Percentiles rank a stretch among this genome's conserved stretches.
phyloP scores from a whole-genome alignment of 1,284 basidiomycete species.

The Leccinum pachyderme region DNA sequence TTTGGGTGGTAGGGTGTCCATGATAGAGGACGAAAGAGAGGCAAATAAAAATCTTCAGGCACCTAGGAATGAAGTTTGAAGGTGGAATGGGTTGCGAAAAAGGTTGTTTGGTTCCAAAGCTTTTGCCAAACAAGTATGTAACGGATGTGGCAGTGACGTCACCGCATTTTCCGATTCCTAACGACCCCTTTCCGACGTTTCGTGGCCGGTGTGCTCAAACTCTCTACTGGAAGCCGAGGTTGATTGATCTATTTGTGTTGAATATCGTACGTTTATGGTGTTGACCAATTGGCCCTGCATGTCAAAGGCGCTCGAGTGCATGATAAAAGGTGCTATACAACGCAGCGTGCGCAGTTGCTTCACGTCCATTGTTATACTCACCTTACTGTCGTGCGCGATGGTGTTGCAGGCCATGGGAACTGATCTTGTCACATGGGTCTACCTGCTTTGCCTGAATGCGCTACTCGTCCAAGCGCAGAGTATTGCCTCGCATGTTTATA shows the following conservation, averaged over 20 bases:
- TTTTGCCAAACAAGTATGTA: constrained; percentile 25
- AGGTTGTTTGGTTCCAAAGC: constrained; percentile 30
- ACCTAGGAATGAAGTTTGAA: background rate
- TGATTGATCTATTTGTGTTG: too few species aligned
- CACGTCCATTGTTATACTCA: too few species aligned
- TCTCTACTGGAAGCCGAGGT: too few species aligned
- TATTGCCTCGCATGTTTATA: constrained; percentile 26
- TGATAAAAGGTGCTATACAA: too few species aligned
- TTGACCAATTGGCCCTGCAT: too few species aligned
- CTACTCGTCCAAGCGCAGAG: constrained; percentile 23
- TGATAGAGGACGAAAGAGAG: background rate
- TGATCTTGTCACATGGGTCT: background rate
- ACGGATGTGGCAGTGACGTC: too few species aligned
- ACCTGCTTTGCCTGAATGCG: constrained; percentile 14
- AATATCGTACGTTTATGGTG: too few species aligned
- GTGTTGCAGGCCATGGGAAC: background rate
- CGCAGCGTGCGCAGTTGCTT: too few species aligned
- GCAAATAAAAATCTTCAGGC: background rate
- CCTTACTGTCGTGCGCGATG: background rate
- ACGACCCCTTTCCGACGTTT: too few species aligned
- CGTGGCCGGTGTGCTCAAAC: too few species aligned
- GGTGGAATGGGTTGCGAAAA: background rate
- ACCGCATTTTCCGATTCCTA: too few species aligned
- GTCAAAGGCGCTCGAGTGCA: too few species aligned
- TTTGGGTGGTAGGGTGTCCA: constrained; percentile 25